Evolutionary conservation across 2,329 filamentous ascomycete genomes (phyloP).

Genomic region (Periconia digitata): DNA sequence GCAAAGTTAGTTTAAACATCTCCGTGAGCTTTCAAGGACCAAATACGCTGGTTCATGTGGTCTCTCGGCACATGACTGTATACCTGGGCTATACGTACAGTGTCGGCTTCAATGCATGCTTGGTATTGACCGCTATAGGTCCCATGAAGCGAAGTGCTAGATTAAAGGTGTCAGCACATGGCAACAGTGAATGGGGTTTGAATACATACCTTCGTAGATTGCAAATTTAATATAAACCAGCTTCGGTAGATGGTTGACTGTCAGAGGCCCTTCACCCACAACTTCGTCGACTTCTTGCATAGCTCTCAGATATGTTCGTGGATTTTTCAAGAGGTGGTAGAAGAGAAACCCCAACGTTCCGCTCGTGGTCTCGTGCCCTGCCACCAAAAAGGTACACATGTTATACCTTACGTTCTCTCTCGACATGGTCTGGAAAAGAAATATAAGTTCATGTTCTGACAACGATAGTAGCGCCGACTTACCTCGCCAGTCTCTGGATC

Average conservation of each 20-base stretch:
- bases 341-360: conserved; percentile 41
- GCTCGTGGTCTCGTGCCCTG: conserved; percentile 27
- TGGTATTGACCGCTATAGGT: conserved; percentile 9
- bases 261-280: conserved; percentile 46
- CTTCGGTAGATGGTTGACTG: conserved; percentile 56
- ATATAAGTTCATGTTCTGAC: conserved; percentile 60
- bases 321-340: conserved; percentile 54
- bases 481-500: conserved; percentile 67
- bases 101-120: conserved; percentile 13
- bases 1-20: too few relatives aligned
- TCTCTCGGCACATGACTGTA: too few relatives aligned
- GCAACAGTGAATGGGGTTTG: conserved; percentile 49
- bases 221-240: conserved; percentile 68
- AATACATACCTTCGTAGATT: conserved; percentile 55
- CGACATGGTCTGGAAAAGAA: background rate
- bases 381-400: conserved; percentile 69
- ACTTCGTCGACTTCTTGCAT: conserved; percentile 56
- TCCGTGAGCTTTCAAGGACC: too few relatives aligned
- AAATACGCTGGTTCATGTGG: too few relatives aligned
- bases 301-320: conserved; percentile 46
- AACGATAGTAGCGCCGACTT: conserved; percentile 42
- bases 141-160: conserved; percentile 59
- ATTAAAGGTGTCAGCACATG: conserved; percentile 46
- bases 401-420: conserved; percentile 46
- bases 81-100: too few relatives aligned